Base-by-base conservation (phyloP, 169 alveolate genomes). In the Eimeria acervulina region DNA sequence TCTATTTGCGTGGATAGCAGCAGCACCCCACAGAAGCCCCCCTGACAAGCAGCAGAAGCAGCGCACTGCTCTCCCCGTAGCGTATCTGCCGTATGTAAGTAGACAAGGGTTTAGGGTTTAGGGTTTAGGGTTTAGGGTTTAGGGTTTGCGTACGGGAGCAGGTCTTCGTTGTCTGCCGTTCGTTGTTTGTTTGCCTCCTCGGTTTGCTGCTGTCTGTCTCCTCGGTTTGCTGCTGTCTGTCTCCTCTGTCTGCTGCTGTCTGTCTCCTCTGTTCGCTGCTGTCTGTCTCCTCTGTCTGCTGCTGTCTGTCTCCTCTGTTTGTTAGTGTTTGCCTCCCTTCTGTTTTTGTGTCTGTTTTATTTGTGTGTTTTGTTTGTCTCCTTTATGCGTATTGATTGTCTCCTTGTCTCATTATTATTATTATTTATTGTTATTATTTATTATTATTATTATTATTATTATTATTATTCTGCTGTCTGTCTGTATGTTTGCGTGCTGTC, bases 1-100 rank as follows among this genome's bases (percentile, higher is more conserved):
- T 40, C 88, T 78, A 10, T 78, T 78, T 55, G 63, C 88, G 12
- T 78, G 88, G 88, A 61, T 40, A 7, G 88, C 88, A 6, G 88
- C 33, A 3, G 88, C 63, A 19, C 63, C 88, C 63, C 88, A 78
- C 63, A 10, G 63, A 10, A 33, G 23, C 10, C 33, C 21, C 36
- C 38, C 55, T 3, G 66, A 3, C 23, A 23, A 74, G 47, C 85
- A 33, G 23, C 88, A 78, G 10, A n/a, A 31, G 10, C 59, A 31
- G 10, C 59, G 88, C 59, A 23, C 12, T n/a, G 88, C 88, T 42
- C 61, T 78, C 33, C 88, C 88, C 28, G 66, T 78, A 2, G 88
- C 88, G 1, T 78, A n/a, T 40, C 61, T 78, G 38, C 31, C 88
- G 10, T 40, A 78, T 28, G 88, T 47, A 47, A 47, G 55, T 12